Conservation (phyloP, 805 yeast genomes). For the Candida xyloterini region DNA sequence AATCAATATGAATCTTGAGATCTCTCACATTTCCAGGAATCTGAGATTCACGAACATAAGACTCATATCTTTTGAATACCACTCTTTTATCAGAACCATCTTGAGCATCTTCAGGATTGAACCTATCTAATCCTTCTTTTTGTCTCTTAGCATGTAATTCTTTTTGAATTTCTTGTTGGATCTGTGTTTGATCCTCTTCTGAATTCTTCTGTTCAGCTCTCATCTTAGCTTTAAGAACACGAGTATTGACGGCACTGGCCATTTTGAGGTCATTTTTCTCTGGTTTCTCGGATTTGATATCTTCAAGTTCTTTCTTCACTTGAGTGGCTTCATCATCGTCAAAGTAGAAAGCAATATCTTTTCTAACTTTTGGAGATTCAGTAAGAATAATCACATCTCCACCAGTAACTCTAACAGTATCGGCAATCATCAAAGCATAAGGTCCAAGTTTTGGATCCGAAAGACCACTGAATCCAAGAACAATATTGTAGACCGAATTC, state of each 20-base stretch:
- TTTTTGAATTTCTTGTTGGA: conserved; percentile 77
- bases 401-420: conserved; percentile 70
- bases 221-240: conserved; percentile 72
- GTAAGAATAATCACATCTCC: conserved; percentile 67
- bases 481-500: conserved; percentile 72
- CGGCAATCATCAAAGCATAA: conserved; percentile 74
- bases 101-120: conserved; percentile 73
- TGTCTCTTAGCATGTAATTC: conserved; percentile 82
- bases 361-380: conserved; percentile 63
- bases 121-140: conserved; percentile 81
- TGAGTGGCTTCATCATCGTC: conserved; percentile 56
- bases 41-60: conserved; percentile 90
- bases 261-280: conserved; percentile 16
- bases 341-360: conserved; percentile 80
- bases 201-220: conserved; percentile 72
- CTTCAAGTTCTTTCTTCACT: conserved; percentile 33
- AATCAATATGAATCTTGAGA: conserved; percentile 81
- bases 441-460: conserved; percentile 48
- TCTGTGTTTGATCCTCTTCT: conserved; percentile 75
- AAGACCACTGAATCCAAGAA: conserved; percentile 73
- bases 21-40: conserved; percentile 82
- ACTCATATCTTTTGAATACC: conserved; percentile 89
- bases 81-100: conserved; percentile 59
- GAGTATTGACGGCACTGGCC: conserved; percentile 46
- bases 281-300: conserved; percentile 14